Conservation (phyloP, 2,329 filamentous ascomycete species). For the Tricladium varicosporioides region DNA sequence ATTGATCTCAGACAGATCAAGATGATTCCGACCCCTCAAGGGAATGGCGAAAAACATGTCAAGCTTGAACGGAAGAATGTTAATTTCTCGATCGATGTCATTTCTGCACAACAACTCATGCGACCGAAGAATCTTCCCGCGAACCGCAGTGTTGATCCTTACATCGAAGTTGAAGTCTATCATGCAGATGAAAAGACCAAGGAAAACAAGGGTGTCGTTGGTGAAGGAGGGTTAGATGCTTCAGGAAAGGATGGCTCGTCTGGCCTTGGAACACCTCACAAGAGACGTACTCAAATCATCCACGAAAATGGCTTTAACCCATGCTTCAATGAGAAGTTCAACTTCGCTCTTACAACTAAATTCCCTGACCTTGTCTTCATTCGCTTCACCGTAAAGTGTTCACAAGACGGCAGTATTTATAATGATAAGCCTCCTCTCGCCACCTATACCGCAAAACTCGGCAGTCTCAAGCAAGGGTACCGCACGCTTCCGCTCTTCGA, state of each 20-base stretch:
- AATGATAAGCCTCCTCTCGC: slow-evolving; percentile 67
- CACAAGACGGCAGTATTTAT: slow-evolving; percentile 69
- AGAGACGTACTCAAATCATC: slow-evolving; percentile 76
- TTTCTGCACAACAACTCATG: slow-evolving; percentile 94
- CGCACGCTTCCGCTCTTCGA: slow-evolving; percentile 89
- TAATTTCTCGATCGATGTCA: slow-evolving; percentile 80
- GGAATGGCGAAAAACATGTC: slow-evolving; percentile 51
- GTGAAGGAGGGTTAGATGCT: slow-evolving; percentile 63
- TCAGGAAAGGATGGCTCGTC: slow-evolving; percentile 63
- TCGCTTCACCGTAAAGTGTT: slow-evolving; percentile 87
- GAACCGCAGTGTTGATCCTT: slow-evolving; percentile 81
- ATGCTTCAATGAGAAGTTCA: slow-evolving; percentile 75
- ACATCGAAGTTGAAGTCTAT: slow-evolving; percentile 92
- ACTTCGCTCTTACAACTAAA: slow-evolving; percentile 85
- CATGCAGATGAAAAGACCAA: slow-evolving; percentile 91
- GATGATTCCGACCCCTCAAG: slow-evolving; percentile 50
- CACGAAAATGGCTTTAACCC: slow-evolving; percentile 93
- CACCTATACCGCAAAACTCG: slow-evolving; percentile 89
- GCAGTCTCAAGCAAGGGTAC: slow-evolving; percentile 85
- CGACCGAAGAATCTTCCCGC: slow-evolving; percentile 71
- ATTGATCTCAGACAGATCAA: slow-evolving; percentile 75
- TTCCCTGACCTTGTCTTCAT: slow-evolving; percentile 93
- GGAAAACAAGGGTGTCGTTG: slow-evolving; percentile 70
- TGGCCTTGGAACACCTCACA: slow-evolving; percentile 69
- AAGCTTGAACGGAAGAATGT: slow-evolving; percentile 81